Percentiles rank a stretch among this genome's conserved stretches.
phyloP scores from a whole-genome alignment of 108 stramenopile genomes.

The Seminavis robusta region DNA sequence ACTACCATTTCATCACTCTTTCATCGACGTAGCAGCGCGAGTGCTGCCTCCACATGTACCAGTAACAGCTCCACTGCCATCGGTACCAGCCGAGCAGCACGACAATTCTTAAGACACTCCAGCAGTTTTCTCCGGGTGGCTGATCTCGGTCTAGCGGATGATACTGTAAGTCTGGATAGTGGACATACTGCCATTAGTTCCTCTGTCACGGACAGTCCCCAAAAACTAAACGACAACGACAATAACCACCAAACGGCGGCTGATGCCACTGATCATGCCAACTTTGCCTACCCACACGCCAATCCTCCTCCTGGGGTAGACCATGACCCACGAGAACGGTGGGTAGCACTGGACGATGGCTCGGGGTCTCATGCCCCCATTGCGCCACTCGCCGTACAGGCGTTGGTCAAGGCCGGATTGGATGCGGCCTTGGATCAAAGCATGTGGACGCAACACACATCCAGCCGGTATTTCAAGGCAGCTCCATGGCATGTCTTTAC shows the following conservation, averaged over 20 bases:
- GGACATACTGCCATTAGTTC: too few species aligned
- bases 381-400: constrained; percentile 49
- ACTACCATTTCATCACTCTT: too few species aligned
- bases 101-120: too few species aligned
- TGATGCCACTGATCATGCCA: constrained; percentile 12
- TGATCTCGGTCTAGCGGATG: constrained; percentile 30
- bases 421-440: constrained; percentile 34
- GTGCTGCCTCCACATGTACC: too few species aligned
- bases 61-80: too few species aligned
- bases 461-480: constrained; percentile 36
- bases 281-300: constrained; percentile 48
- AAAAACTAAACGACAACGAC: too few species aligned
- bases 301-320: constrained; percentile 57
- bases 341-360: constrained; percentile 64
- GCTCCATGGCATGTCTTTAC: constrained; percentile 1
- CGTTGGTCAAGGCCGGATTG: constrained; percentile 45
- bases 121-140: constrained; percentile 29
- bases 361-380: constrained; percentile 56
- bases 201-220: too few species aligned
- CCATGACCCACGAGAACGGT: constrained; percentile 57
- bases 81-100: too few species aligned
- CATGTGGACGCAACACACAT: constrained; percentile 55
- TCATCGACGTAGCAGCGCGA: too few species aligned
- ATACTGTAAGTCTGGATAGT: constrained; percentile 12
- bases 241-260: background rate